Evolutionary conservation across 495 filamentous ascomycete species (phyloP).

Genomic region (Jackrogersella minutella): DNA sequence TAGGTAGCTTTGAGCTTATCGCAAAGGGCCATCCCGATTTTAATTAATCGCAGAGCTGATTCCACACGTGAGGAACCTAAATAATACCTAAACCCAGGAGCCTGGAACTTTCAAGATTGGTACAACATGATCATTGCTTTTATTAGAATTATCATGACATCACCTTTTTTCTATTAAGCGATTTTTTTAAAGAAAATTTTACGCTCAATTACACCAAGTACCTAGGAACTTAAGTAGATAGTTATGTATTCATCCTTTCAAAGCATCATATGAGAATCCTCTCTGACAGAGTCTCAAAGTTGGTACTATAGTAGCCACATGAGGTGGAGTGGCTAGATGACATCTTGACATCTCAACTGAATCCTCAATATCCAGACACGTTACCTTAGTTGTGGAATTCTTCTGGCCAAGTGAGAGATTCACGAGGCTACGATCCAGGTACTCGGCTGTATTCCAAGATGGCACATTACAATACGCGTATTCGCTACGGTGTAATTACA

Average conservation of each 20-base stretch:
- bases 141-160: conserved; percentile 39
- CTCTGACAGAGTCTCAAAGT: too few species aligned
- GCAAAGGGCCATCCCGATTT: conserved; percentile 22
- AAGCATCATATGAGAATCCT: too few species aligned
- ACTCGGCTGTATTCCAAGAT: not conserved
- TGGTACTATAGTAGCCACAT: too few species aligned
- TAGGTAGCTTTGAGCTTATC: conserved; percentile 11
- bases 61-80: conserved; percentile 5
- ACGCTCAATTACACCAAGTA: not conserved
- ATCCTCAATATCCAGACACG: too few species aligned
- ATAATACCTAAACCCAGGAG: conserved; percentile 10
- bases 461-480: not conserved
- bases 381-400: conserved; percentile 1
- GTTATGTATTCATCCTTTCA: too few species aligned
- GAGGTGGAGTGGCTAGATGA: too few species aligned
- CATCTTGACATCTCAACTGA: too few species aligned
- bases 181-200: too few species aligned
- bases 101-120: not conserved
- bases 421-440: not conserved
- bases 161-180: conserved; percentile 25
- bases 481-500: not conserved
- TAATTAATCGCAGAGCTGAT: conserved; percentile 31
- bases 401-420: not conserved
- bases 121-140: conserved; percentile 2
- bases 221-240: not conserved